phyloP scores from a whole-genome alignment of 352 stramenopile species.

The Peronospora farinosa region DNA sequence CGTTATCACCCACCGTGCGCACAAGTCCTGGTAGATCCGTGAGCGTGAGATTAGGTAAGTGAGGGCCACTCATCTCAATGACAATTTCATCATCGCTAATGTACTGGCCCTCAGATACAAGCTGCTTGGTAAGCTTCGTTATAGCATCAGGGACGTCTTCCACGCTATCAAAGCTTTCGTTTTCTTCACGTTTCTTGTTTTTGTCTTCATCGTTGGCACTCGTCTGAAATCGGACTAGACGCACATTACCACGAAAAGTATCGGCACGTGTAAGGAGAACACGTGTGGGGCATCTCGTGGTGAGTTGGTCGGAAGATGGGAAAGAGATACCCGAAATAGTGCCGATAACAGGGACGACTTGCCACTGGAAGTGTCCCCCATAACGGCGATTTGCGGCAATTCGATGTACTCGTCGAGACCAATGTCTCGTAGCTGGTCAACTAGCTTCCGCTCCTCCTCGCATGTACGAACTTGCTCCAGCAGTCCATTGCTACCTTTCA shows the following conservation, averaged over 20 bases:
- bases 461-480: neutral
- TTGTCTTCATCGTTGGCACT: neutral
- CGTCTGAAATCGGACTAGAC: constrained; percentile 52
- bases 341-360: constrained; percentile 86
- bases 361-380: constrained; percentile 86
- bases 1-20: constrained; percentile 51
- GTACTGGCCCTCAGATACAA: constrained; percentile 61
- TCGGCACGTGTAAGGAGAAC: constrained; percentile 50
- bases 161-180: constrained; percentile 11
- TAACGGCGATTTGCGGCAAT: constrained; percentile 87
- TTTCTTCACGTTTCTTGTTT: constrained; percentile 13
- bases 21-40: constrained; percentile 79
- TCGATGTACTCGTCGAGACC: constrained; percentile 62
- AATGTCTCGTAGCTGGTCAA: constrained; percentile 48
- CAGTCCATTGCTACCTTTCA: constrained; percentile 2
- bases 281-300: constrained; percentile 74
- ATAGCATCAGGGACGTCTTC: constrained; percentile 24
- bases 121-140: constrained; percentile 39
- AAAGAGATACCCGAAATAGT: constrained; percentile 76
- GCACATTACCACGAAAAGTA: constrained; percentile 42
- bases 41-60: constrained; percentile 72
- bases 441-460: constrained; percentile 27
- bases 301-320: constrained; percentile 67
- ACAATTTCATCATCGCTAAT: constrained; percentile 78
- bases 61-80: constrained; percentile 50